Percentiles rank a stretch among this genome's conserved stretches.
Conservation (phyloP, 345 rosid species). For the Gossypium thurberi region DNA sequence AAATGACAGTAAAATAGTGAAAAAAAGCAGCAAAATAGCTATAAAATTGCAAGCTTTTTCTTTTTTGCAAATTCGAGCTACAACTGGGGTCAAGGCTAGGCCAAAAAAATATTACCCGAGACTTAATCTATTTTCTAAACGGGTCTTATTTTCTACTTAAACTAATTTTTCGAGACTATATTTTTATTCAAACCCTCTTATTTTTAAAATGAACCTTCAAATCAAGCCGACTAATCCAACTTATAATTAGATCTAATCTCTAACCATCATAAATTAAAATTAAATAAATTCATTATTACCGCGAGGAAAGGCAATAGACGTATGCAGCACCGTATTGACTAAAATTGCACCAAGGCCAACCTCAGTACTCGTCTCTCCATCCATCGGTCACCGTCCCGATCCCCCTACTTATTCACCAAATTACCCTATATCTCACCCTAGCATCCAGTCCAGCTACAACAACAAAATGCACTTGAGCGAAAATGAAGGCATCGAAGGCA, state of each 20-base stretch:
- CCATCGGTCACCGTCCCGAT: background rate
- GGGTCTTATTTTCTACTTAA: rapidly evolving
- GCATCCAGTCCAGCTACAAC: background rate
- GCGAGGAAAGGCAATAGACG: background rate
- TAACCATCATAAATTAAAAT: too few relatives aligned
- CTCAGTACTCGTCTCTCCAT: background rate
- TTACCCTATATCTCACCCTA: background rate
- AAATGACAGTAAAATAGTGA: too few relatives aligned
- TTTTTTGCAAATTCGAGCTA: too few relatives aligned
- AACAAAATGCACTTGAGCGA: conserved; percentile 77
- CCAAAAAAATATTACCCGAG: too few relatives aligned
- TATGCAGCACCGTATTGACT: background rate
- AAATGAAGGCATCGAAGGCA: conserved; percentile 82
- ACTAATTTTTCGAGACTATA: rapidly evolving
- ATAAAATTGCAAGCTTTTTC: too few relatives aligned
- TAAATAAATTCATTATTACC: too few relatives aligned
- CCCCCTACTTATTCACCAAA: too few relatives aligned
- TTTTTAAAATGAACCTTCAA: too few relatives aligned
- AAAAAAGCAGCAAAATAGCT: too few relatives aligned
- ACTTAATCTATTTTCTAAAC: rapidly evolving
- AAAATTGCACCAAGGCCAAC: background rate
- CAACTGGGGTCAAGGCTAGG: rapidly evolving
- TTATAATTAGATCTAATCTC: too few relatives aligned
- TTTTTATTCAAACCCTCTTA: rapidly evolving
- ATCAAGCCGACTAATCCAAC: rapidly evolving